Percentiles rank a stretch among this genome's conserved stretches.
Conservation (phyloP, 805 yeast genomes). For the Suhomyces sp. region DNA sequence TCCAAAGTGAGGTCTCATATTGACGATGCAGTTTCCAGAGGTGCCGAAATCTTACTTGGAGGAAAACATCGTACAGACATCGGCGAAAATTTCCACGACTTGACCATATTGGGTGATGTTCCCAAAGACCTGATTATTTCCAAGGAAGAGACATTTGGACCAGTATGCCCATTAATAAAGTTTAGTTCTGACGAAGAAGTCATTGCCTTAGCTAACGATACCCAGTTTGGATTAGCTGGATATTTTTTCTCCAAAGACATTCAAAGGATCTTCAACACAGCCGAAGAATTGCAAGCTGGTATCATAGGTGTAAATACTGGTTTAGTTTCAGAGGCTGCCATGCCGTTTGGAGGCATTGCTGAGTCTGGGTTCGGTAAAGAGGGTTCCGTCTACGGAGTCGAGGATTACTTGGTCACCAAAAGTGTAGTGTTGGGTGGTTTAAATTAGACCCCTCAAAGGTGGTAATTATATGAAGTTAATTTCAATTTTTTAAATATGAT, state of each 20-base stretch:
- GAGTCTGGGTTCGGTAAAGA: conserved; percentile 81
- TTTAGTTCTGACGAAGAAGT: conserved; percentile 67
- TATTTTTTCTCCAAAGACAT: conserved; percentile 64
- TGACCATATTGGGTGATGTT: conserved; percentile 64
- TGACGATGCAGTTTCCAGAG: conserved; percentile 60
- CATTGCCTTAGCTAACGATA: conserved; percentile 56
- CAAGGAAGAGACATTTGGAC: conserved; percentile 80
- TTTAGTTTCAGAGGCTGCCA: conserved; percentile 60
- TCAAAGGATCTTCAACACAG: conserved; percentile 53
- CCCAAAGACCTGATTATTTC: conserved; percentile 54
- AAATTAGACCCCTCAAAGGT: neutral
- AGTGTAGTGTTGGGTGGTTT: conserved; percentile 51
- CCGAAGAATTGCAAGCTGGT: conserved; percentile 69
- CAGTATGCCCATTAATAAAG: conserved; percentile 67
- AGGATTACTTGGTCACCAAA: conserved; percentile 67
- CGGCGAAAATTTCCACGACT: conserved; percentile 64
- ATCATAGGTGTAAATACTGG: conserved; percentile 85
- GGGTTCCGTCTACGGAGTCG: conserved; percentile 72
- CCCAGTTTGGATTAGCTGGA: conserved; percentile 74
- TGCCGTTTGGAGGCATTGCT: conserved; percentile 77
- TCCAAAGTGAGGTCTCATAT: conserved; percentile 61
- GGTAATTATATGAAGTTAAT: neutral
- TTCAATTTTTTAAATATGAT: too few species aligned
- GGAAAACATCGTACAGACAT: conserved; percentile 53
- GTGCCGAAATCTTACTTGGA: conserved; percentile 63